These are phyloP conservation scores for Chrysoporthe deuterocubensis DNA, from an alignment of 2,329 filamentous ascomycete species.

Conservation along the genomic window DNA sequence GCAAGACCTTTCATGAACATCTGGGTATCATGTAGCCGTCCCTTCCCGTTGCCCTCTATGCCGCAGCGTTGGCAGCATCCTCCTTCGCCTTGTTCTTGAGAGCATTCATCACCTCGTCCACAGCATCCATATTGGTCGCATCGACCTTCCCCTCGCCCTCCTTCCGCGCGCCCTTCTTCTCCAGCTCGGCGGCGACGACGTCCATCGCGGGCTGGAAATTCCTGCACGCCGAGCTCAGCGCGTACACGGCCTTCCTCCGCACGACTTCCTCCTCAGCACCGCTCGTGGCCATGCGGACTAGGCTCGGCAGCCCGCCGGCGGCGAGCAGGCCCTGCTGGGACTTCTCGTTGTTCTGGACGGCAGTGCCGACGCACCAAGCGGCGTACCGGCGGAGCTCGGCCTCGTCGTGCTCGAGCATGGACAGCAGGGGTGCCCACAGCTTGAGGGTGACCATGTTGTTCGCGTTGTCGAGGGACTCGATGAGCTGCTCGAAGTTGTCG, in stretches of 20 bases:
- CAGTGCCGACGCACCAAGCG: constrained; percentile 92
- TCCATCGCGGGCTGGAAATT: constrained; percentile 90
- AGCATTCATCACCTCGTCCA: constrained; percentile 74
- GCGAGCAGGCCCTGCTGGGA: constrained; percentile 73
- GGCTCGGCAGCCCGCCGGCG: constrained; percentile 68
- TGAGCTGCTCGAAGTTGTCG: constrained; percentile 92
- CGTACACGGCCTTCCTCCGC: constrained; percentile 86
- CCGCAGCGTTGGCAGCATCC: constrained; percentile 29
- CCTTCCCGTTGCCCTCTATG: constrained; percentile 20
- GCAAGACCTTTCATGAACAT: constrained; percentile 31
- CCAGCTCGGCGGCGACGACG: constrained; percentile 64
- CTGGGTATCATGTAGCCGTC: constrained; percentile 22
- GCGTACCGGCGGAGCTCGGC: constrained; percentile 79
- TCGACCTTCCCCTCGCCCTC: constrained; percentile 65
- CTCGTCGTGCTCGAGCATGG: constrained; percentile 69
- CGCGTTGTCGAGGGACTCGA: constrained; percentile 93
- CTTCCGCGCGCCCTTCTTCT: constrained; percentile 53
- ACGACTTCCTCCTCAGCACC: constrained; percentile 65
- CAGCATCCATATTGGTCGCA: constrained; percentile 83
- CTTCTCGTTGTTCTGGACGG: constrained; percentile 92
- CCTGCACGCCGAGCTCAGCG: constrained; percentile 80
- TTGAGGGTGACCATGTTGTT: constrained; percentile 84
- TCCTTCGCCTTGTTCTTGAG: constrained; percentile 60
- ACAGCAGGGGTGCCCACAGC: constrained; percentile 81
- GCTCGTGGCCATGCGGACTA: constrained; percentile 68